Evolutionary conservation across 2,329 filamentous ascomycete species (phyloP).

Genomic region (Talaromyces funiculosus): DNA sequence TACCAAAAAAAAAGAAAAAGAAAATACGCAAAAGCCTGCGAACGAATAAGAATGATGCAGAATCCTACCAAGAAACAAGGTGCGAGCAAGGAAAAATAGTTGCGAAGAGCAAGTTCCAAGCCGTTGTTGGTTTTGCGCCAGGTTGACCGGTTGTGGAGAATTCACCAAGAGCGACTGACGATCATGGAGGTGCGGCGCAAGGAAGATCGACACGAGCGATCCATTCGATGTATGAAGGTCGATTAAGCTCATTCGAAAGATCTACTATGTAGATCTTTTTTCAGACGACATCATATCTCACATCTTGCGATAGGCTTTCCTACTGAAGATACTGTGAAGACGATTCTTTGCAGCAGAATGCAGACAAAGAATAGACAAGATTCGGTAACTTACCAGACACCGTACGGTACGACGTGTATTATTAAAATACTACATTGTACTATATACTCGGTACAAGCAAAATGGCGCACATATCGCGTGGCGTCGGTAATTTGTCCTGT

Average conservation of each 20-base stretch:
- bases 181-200: conserved; percentile 1
- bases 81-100: neutral
- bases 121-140: neutral
- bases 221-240: neutral
- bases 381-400: neutral
- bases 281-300: neutral
- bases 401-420: neutral
- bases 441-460: neutral
- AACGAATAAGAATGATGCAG: neutral
- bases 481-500: conserved; percentile 2
- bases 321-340: neutral
- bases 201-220: conserved; percentile 2
- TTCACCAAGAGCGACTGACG: neutral
- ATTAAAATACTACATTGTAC: neutral
- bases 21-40: neutral
- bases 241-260: neutral
- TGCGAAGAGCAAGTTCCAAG: neutral
- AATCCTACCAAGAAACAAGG: neutral
- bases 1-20: neutral
- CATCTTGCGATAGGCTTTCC: neutral
- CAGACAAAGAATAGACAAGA: neutral
- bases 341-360: neutral
- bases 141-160: conserved; percentile 1
- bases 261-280: neutral
- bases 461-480: conserved; percentile 5